Base-by-base conservation (phyloP, 1,139 yeast genomes). In the Hyphopichia wangnamkhiaoensis region DNA sequence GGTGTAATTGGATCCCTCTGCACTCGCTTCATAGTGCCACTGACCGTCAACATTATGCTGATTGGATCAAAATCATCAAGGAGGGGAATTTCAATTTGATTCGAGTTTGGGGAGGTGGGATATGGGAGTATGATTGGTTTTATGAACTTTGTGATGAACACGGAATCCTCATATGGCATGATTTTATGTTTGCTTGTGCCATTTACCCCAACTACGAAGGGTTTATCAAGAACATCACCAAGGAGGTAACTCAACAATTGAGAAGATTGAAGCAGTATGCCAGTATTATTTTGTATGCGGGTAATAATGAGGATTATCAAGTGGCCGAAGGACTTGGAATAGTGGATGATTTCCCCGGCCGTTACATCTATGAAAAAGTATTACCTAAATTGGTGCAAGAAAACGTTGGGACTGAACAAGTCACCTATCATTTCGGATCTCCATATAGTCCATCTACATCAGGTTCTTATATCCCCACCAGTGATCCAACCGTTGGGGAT, bases 141-240 rank as follows among this genome's bases (percentile, higher is more conserved):
- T 74, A 74, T 46, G 53, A 60, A 26, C 65, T 61, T 43, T 74
- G 79, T 52, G 79, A 74, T 43, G 42, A 62, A 19, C 44, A 58
- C 2, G 79, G 79, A 3, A 45, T 74, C 16, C 35, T 74, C 46
- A 68, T 74, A 7, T 74, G 78, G 76, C 79, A 74, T 38, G 79
- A 74, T 49, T 72, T 74, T 47, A 71, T 74, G 78, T 74, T 74
- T 61, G 78, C 76, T 5, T 74, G 79, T 53, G 79, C 76, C 1
- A 69, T 66, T 35, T 74, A 74, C 42, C 79, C 79, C 2, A 64
- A 58, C 0, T 54, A 58, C 40, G 42, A 49, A n/a, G 49, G 46
- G 5, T 68, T 65, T 41, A 46, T 64, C 14, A 51, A 53, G 3
- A 49, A 48, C 29, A 74, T 74, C 3, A 37, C 47, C 1, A 45